These are phyloP conservation scores for Brassica balearica DNA, from an alignment of 441 rosid genomes.

Conservation along the genomic window DNA sequence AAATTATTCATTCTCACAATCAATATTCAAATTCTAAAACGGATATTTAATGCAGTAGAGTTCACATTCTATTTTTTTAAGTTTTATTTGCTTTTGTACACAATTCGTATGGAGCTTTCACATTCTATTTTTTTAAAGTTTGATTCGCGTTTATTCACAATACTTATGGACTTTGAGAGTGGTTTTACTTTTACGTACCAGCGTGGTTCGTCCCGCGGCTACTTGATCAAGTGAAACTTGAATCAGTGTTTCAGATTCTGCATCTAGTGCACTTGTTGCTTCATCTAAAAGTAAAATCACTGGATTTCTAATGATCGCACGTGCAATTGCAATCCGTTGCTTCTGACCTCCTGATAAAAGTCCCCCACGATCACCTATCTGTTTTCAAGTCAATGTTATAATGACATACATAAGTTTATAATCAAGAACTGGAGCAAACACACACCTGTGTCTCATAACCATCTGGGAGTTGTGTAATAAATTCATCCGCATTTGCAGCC, in stretches of 20 bases:
- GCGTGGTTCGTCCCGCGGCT: constrained; percentile 81
- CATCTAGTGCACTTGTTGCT: constrained; percentile 90
- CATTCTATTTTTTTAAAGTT: not conserved
- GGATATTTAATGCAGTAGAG: not conserved
- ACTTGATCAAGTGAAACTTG: constrained; percentile 91
- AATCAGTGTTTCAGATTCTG: constrained; percentile 81
- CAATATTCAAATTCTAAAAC: not conserved
- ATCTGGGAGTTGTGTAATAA: constrained; percentile 78
- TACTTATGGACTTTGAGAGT: not conserved
- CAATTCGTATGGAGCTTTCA: not conserved
- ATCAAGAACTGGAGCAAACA: not conserved
- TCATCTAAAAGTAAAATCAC: constrained; percentile 84
- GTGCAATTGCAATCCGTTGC: constrained; percentile 88
- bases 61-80: not conserved
- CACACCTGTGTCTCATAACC: constrained; percentile 84
- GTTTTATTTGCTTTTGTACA: not conserved
- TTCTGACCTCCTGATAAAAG: constrained; percentile 92
- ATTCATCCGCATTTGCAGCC: constrained; percentile 87
- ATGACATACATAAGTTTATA: not conserved
- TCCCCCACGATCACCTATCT: constrained; percentile 90
- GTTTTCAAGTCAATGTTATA: constrained; percentile 22
- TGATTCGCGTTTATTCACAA: not conserved
- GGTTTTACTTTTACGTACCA: constrained; percentile 55
- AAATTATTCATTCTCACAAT: not conserved
- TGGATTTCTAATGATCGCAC: constrained; percentile 86